A percentile compares a stretch with the other conserved stretches of the same genome.
Conservation (phyloP, 768 basidiomycete genomes). For the Mycena indigotica region DNA sequence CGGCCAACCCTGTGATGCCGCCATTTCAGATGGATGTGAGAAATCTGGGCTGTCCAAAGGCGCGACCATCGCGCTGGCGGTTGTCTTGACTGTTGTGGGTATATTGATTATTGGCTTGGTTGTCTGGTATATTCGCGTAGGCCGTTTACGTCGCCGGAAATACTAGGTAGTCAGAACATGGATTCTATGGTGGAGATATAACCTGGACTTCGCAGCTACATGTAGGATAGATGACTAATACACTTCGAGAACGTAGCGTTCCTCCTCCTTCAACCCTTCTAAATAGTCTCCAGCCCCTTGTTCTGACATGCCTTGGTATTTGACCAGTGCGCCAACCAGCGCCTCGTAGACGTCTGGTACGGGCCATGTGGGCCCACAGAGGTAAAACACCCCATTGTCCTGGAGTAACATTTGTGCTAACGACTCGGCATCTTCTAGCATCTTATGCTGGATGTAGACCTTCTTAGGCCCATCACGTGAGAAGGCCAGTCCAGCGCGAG, state of each 20-base stretch:
- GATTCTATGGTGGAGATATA: not conserved
- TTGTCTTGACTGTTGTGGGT: conserved; percentile 64
- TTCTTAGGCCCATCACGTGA: conserved; percentile 92
- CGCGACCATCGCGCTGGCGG: conserved; percentile 71
- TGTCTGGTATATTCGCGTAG: conserved; percentile 39
- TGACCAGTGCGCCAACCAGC: conserved; percentile 76
- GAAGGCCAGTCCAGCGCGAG: conserved; percentile 92
- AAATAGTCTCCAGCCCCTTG: conserved; percentile 77
- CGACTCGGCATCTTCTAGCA: conserved; percentile 83
- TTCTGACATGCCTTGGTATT: conserved; percentile 65
- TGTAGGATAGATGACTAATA: conserved; percentile 9
- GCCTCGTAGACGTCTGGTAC: conserved; percentile 97
- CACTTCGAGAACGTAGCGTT: conserved; percentile 94
- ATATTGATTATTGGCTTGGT: conserved; percentile 52
- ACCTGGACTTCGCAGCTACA: conserved; percentile 3
- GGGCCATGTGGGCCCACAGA: conserved; percentile 99
- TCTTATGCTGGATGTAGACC: conserved; percentile 99
- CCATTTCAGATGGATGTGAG: conserved; percentile 55
- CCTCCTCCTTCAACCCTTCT: conserved; percentile 92
- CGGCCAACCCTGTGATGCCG: conserved; percentile 80
- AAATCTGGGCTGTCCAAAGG: conserved; percentile 56
- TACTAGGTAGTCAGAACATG: no score
- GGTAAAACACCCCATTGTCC: conserved; percentile 84
- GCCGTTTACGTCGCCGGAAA: conserved; percentile 10
- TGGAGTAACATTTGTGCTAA: conserved; percentile 76